These are phyloP conservation scores for Tricholomella constricta DNA, from an alignment of 768 basidiomycete species.

Conservation along the genomic window DNA sequence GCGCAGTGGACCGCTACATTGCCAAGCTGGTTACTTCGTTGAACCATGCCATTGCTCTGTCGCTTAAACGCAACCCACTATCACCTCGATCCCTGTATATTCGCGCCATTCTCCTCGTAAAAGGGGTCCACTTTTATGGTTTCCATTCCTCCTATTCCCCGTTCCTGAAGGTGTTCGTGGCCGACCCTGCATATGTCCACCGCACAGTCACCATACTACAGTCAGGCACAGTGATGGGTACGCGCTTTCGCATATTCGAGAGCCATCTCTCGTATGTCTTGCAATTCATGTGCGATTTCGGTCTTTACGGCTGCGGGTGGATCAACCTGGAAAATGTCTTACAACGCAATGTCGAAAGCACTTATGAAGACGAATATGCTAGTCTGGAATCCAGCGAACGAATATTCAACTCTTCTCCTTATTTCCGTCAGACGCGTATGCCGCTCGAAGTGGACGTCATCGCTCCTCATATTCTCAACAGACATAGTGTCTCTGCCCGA, in stretches of 20 bases:
- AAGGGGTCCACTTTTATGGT: slow-evolving; percentile 96
- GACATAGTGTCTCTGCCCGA: slow-evolving; percentile 63
- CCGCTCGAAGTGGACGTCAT: slow-evolving; percentile 83
- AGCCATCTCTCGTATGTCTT: slow-evolving; percentile 86
- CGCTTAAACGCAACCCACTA: slow-evolving; percentile 71
- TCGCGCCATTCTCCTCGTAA: slow-evolving; percentile 81
- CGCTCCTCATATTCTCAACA: slow-evolving; percentile 84
- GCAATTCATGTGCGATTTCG: slow-evolving; percentile 95
- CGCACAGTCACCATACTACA: slow-evolving; percentile 77
- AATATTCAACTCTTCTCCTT: slow-evolving; percentile 51
- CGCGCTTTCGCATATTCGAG: slow-evolving; percentile 80
- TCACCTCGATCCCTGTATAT: slow-evolving; percentile 61
- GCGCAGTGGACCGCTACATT: slow-evolving; percentile 77
- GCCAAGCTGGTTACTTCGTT: slow-evolving; percentile 69
- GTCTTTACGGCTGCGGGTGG: slow-evolving; percentile 92
- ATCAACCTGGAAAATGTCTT: slow-evolving; percentile 72
- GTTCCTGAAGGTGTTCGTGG: slow-evolving; percentile 84
- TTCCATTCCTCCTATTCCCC: slow-evolving; percentile 84
- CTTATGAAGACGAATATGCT: slow-evolving; percentile 36
- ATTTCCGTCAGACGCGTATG: slow-evolving; percentile 66
- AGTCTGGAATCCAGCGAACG: slow-evolving; percentile 18
- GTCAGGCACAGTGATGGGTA: slow-evolving; percentile 81
- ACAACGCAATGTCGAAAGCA: slow-evolving; percentile 45
- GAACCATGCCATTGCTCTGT: slow-evolving; percentile 84
- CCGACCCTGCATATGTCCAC: slow-evolving; percentile 68